Evolutionary conservation across 2,329 filamentous ascomycete species (phyloP).

Genomic region (Penicillium sclerotigenum): DNA sequence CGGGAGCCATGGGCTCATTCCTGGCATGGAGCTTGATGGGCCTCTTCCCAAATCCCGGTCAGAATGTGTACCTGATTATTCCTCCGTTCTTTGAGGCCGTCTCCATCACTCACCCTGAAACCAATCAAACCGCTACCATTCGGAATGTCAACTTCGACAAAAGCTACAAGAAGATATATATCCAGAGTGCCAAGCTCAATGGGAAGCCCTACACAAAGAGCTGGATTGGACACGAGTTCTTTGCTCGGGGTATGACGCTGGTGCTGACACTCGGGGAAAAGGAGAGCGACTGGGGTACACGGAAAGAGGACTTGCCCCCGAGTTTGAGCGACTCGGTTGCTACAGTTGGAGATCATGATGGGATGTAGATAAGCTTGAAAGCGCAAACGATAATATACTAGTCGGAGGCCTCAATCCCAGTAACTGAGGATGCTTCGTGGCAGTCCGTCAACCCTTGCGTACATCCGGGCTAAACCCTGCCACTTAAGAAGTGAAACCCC

Average conservation of each 20-base stretch:
- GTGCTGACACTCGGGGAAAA: conserved; percentile 59
- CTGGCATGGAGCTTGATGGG: conserved; percentile 65
- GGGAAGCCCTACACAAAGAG: conserved; percentile 59
- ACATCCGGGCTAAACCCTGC: not conserved
- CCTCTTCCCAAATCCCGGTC: conserved; percentile 64
- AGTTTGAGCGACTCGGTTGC: conserved; percentile 20
- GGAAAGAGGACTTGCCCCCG: conserved; percentile 59
- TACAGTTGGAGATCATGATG: conserved; percentile 2
- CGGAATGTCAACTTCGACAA: conserved; percentile 60
- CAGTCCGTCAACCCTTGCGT: conserved; percentile 2
- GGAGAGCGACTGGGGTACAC: conserved; percentile 64
- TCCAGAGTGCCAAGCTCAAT: conserved; percentile 63
- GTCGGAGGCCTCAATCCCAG: not conserved
- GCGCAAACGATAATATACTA: not conserved
- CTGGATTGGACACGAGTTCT: conserved; percentile 67
- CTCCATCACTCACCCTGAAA: conserved; percentile 55
- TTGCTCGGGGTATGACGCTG: conserved; percentile 60
- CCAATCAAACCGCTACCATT: conserved; percentile 58
- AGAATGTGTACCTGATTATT: conserved; percentile 65
- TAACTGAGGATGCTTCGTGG: not conserved
- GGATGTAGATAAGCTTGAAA: not conserved
- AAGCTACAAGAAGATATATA: conserved; percentile 55
- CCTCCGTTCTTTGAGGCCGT: conserved; percentile 63
- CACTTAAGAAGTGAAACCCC: not conserved
- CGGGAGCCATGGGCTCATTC: conserved; percentile 66